These are phyloP conservation scores for Flaveria brownii DNA, from an alignment of 129 eudicot genomes.

Conservation along the genomic window DNA sequence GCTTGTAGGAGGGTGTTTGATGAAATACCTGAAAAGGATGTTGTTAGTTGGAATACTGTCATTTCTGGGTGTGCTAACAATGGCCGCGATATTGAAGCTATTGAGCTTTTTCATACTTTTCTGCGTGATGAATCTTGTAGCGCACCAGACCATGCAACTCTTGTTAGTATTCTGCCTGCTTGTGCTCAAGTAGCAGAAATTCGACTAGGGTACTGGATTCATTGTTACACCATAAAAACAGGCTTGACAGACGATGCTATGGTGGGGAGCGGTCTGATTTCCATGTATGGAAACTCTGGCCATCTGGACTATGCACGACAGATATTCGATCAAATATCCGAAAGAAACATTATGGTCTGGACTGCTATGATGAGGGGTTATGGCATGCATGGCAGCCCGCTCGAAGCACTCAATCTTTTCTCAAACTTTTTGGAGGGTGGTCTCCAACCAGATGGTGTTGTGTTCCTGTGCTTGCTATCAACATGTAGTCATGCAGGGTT, in stretches of 20 bases:
- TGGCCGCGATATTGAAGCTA: slow-evolving; percentile 37
- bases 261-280: slow-evolving; percentile 50
- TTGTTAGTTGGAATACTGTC: slow-evolving; percentile 54
- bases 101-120: slow-evolving; percentile 39
- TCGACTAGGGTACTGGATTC: slow-evolving; percentile 52
- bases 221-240: slow-evolving; percentile 36
- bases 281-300: slow-evolving; percentile 51
- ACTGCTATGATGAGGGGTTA: slow-evolving; percentile 48
- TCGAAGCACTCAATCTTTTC: slow-evolving; percentile 42
- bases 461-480: slow-evolving; percentile 48
- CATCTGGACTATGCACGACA: slow-evolving; percentile 39
- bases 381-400: slow-evolving; percentile 52
- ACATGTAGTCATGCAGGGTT: slow-evolving; percentile 53
- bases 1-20: slow-evolving; percentile 42
- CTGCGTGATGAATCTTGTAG: slow-evolving; percentile 8
- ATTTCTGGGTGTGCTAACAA: slow-evolving; percentile 39
- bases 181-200: slow-evolving; percentile 51
- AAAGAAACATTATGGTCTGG: slow-evolving; percentile 48
- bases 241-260: slow-evolving; percentile 37
- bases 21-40: slow-evolving; percentile 40
- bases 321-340: slow-evolving; percentile 33
- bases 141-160: slow-evolving; percentile 43
- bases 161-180: slow-evolving; percentile 54
- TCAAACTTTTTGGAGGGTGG: slow-evolving; percentile 38
- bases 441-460: slow-evolving; percentile 39